Evolutionary conservation across 805 yeast species (phyloP).

Genomic region (Yamadazyma nakazawae): DNA sequence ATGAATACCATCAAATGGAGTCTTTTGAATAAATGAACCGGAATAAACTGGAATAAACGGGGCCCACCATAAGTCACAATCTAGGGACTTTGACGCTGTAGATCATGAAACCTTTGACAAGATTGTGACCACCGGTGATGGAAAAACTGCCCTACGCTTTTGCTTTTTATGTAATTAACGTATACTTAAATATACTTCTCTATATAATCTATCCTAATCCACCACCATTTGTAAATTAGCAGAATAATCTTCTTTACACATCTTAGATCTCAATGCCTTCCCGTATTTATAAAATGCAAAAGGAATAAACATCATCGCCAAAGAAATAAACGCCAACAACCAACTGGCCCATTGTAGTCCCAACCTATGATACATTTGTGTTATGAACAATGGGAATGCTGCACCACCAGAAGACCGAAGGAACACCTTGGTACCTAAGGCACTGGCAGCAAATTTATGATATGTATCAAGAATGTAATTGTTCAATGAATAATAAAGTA

Average conservation of each 20-base stretch:
- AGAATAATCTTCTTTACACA: constrained; percentile 64
- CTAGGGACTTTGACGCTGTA: no score
- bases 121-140: no score
- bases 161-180: no score
- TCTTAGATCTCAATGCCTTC: constrained; percentile 53
- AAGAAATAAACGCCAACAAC: constrained; percentile 71
- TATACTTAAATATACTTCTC: no score
- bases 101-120: no score
- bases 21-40: background rate
- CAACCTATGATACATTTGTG: constrained; percentile 71
- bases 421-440: constrained; percentile 78
- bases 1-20: constrained; percentile 1
- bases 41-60: no score
- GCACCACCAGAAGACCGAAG: constrained; percentile 83
- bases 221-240: constrained; percentile 12
- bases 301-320: constrained; percentile 74
- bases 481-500: constrained; percentile 56
- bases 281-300: constrained; percentile 71
- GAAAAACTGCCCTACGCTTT: no score
- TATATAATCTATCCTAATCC: background rate
- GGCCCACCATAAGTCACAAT: no score
- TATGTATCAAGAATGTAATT: constrained; percentile 90
- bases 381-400: constrained; percentile 78
- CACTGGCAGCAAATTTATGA: constrained; percentile 68
- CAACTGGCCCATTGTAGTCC: constrained; percentile 82